Conservation (phyloP, 345 rosid species). For the Eucalyptus cloeziana region DNA sequence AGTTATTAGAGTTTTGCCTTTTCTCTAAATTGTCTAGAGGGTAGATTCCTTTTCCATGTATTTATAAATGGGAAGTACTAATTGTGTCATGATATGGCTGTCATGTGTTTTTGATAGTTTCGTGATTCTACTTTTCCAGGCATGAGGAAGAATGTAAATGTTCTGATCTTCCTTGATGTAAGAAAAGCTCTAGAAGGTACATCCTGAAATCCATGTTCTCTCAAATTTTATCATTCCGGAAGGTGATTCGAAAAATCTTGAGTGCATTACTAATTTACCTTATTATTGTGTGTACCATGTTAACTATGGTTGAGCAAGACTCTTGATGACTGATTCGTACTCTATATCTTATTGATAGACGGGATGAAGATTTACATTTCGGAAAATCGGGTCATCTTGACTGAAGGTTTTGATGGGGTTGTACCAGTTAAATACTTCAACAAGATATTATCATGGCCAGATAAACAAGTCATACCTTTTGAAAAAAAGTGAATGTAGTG, state of each 20-base stretch:
- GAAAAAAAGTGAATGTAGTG: neutral
- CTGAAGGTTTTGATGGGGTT: conserved; percentile 83
- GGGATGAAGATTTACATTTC: conserved; percentile 84
- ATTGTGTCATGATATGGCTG: neutral
- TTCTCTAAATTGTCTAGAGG: neutral
- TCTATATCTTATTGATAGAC: conserved; percentile 17
- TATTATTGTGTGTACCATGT: neutral
- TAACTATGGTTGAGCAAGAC: neutral
- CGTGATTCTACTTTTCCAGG: conserved; percentile 21
- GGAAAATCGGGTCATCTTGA: conserved; percentile 77
- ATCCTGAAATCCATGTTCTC: neutral
- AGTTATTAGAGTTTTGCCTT: neutral
- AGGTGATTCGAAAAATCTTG: neutral
- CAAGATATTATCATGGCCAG: conserved; percentile 84
- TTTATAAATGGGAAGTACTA: neutral
- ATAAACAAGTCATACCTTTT: conserved; percentile 28
- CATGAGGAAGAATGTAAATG: conserved; percentile 63
- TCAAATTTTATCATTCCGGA: neutral
- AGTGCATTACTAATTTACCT: neutral
- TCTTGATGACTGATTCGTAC: neutral
- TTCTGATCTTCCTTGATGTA: conserved; percentile 60
- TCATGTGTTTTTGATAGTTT: neutral
- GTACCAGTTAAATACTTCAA: conserved; percentile 60
- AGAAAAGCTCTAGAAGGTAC: conserved; percentile 85
- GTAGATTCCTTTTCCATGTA: neutral